Evolutionary conservation across 257 asterid genomes (phyloP).

Genomic region (Jaltomata sinuosa): DNA sequence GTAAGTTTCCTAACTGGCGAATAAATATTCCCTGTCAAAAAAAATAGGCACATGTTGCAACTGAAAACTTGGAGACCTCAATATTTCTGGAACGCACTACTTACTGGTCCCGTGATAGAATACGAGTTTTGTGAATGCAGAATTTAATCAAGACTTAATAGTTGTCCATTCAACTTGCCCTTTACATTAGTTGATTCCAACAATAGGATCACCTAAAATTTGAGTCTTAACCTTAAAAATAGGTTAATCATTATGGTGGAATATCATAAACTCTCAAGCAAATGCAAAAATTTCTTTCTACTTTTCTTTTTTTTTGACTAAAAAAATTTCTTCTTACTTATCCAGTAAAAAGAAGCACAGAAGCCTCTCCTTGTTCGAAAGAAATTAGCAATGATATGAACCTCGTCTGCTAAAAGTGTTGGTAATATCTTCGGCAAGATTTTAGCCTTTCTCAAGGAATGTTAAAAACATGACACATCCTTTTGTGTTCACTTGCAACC

Average conservation of each 20-base stretch:
- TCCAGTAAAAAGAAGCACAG: background rate
- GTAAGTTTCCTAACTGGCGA: background rate
- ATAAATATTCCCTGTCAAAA: background rate
- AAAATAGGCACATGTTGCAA: background rate
- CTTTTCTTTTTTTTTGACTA: too few relatives aligned
- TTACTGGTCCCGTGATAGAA: background rate
- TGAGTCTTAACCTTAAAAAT: background rate
- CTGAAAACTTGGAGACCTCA: background rate
- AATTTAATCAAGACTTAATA: background rate
- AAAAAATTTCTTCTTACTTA: background rate
- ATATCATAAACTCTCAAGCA: background rate
- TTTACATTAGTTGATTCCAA: background rate
- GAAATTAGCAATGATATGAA: background rate
- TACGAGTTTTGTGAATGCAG: background rate
- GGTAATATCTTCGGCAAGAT: background rate
- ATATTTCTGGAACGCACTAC: background rate
- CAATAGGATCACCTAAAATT: background rate
- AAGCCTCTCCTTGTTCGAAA: background rate
- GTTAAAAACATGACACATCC: background rate
- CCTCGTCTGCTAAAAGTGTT: background rate
- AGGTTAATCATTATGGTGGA: background rate
- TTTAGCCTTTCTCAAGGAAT: background rate
- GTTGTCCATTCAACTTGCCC: background rate
- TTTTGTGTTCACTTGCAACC: background rate
- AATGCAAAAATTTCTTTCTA: background rate